Percentiles rank a stretch among this genome's conserved stretches.
Conservation (phyloP, 495 filamentous ascomycete species). For the Friedmanniomyces endolithicus region DNA sequence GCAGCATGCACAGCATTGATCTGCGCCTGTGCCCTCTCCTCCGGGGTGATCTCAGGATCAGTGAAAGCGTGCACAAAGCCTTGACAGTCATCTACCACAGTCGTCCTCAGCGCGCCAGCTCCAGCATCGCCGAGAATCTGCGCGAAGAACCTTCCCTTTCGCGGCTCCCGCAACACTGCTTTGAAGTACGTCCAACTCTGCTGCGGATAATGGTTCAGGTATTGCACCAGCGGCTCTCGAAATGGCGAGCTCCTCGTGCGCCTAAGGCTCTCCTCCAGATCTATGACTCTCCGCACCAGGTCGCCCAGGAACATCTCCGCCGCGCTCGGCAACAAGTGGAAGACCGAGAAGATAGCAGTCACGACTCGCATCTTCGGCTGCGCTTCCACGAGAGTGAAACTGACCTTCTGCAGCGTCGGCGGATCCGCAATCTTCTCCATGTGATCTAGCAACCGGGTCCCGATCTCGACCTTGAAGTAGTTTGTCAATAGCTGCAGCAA, state of each 20-base stretch:
- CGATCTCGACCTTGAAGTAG: slow-evolving; percentile 99
- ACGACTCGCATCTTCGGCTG: slow-evolving; percentile 84
- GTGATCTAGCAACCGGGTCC: slow-evolving; percentile 77
- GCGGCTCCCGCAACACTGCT: slow-evolving; percentile 61
- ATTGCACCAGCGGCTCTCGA: slow-evolving; percentile 80
- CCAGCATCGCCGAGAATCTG: slow-evolving; percentile 72
- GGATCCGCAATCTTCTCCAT: slow-evolving; percentile 83
- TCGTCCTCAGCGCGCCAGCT: slow-evolving; percentile 60
- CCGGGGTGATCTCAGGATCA: slow-evolving; percentile 37
- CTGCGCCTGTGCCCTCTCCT: slow-evolving; percentile 51
- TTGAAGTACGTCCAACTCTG: slow-evolving; percentile 73
- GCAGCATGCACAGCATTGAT: slow-evolving; percentile 83
- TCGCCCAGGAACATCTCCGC: slow-evolving; percentile 82
- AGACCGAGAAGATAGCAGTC: slow-evolving; percentile 86
- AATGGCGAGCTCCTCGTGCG: slow-evolving; percentile 91
- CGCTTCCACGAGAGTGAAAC: slow-evolving; percentile 87
- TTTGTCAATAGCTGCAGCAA: slow-evolving; percentile 84
- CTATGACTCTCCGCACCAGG: slow-evolving; percentile 75
- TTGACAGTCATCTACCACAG: slow-evolving; percentile 60
- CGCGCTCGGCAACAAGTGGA: slow-evolving; percentile 80
- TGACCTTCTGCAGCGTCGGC: slow-evolving; percentile 68
- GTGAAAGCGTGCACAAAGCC: slow-evolving; percentile 49
- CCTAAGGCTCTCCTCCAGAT: slow-evolving; percentile 73
- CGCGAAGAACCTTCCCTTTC: slow-evolving; percentile 86
- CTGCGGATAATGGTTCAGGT: slow-evolving; percentile 81